Conservation (phyloP, 2,329 filamentous ascomycete species). For the Pseudopyricularia cyperi region DNA sequence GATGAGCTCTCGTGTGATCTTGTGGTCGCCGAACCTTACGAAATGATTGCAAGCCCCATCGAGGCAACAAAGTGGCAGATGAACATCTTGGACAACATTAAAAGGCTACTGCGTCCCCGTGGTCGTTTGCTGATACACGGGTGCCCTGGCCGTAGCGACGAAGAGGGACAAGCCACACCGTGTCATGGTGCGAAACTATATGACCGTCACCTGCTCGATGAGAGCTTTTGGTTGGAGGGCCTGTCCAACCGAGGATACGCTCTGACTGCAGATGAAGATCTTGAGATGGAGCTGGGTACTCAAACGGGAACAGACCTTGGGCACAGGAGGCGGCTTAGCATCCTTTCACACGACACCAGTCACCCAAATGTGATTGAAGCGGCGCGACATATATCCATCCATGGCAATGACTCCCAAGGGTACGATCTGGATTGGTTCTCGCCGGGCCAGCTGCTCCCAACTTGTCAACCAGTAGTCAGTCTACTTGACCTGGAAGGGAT, state of each 20-base stretch:
- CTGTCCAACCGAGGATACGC: not conserved
- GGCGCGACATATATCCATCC: not conserved
- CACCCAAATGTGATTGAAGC: not conserved
- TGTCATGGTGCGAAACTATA: not conserved
- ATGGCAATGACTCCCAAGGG: not conserved
- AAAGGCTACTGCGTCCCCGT: not conserved
- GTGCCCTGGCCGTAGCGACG: not conserved
- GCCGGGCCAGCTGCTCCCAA: constrained; percentile 1
- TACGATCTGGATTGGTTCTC: constrained; percentile 1
- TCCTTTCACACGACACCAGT: not conserved
- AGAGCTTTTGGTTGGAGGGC: not conserved
- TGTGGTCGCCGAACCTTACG: not conserved
- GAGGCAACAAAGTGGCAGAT: not conserved
- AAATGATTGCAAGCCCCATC: not conserved
- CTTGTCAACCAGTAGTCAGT: not conserved
- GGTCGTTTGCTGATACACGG: not conserved
- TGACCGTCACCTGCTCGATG: not conserved
- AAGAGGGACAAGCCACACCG: not conserved
- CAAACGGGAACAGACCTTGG: not conserved
- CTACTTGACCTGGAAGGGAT: constrained; percentile 2
- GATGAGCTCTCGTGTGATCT: not conserved
- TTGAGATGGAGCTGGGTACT: not conserved
- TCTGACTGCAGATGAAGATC: not conserved
- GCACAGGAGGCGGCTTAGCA: not conserved
- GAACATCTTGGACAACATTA: not conserved